Evolutionary conservation across 1,284 basidiomycete genomes (phyloP).

Genomic region (Coniferiporia weirii): DNA sequence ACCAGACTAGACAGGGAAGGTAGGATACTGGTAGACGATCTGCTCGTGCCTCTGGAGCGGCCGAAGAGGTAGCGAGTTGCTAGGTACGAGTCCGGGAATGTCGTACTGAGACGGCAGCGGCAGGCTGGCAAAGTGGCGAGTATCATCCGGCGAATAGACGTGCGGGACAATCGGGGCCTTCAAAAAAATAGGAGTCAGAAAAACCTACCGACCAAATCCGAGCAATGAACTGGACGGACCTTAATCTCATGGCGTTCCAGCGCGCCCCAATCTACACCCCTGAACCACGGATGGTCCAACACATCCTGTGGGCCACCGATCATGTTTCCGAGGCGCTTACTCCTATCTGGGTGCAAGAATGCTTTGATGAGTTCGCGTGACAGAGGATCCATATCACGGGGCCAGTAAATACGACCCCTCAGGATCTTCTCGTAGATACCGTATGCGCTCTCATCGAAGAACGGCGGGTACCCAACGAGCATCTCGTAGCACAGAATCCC

Average conservation of each 20-base stretch:
- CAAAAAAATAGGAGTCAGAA: constrained; percentile 20
- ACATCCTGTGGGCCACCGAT: constrained; percentile 90
- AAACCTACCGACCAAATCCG: constrained; percentile 30
- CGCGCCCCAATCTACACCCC: constrained; percentile 87
- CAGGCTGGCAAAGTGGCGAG: constrained; percentile 73
- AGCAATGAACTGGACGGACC: constrained; percentile 35
- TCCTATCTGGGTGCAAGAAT: constrained; percentile 91
- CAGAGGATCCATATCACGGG: constrained; percentile 72
- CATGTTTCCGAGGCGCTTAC: constrained; percentile 91
- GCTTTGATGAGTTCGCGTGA: constrained; percentile 75
- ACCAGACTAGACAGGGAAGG: constrained; percentile 7
- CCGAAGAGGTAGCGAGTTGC: constrained; percentile 50
- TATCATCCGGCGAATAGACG: constrained; percentile 71
- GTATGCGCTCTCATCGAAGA: constrained; percentile 92
- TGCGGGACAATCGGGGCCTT: constrained; percentile 81
- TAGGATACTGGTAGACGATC: constrained; percentile 48
- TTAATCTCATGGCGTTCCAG: constrained; percentile 74
- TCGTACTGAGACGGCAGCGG: constrained; percentile 70
- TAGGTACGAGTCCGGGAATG: constrained; percentile 67
- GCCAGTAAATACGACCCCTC: constrained; percentile 89
- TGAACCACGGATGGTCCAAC: constrained; percentile 93
- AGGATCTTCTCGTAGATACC: constrained; percentile 94
- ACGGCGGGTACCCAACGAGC: constrained; percentile 90
- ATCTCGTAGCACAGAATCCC: constrained; percentile 98
- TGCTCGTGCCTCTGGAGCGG: constrained; percentile 60